phyloP scores from a whole-genome alignment of 78 protist species.

The Dictyostelium capitatum region DNA sequence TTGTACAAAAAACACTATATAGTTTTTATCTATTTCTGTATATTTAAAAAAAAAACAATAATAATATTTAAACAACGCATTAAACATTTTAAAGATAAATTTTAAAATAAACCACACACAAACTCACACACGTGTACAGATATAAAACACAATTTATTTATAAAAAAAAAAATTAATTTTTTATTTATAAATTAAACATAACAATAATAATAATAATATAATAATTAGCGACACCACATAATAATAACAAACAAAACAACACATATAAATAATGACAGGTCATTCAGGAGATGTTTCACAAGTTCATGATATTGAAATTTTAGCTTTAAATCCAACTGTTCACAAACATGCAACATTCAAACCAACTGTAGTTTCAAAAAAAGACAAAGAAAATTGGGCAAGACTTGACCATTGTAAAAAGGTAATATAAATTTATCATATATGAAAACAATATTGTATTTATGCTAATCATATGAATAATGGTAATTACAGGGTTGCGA shows the following conservation, averaged over 20 bases:
- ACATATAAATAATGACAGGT: neutral
- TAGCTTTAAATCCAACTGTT: conserved; percentile 69
- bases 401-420: conserved; percentile 63
- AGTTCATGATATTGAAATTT: conserved; percentile 75
- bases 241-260: neutral
- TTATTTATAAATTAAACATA: neutral
- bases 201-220: neutral
- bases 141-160: neutral
- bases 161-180: neutral
- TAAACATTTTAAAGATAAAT: no score
- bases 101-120: no score
- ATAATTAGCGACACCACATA: neutral
- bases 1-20: no score
- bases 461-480: no score
- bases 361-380: conserved; percentile 69
- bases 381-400: conserved; percentile 74
- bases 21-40: no score
- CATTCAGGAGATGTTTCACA: conserved; percentile 60
- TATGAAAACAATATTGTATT: no score
- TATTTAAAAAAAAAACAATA: no score
- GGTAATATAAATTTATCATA: conserved; percentile 17
- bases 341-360: conserved; percentile 61
- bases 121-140: no score
- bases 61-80: no score
- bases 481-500: no score